A percentile compares a stretch with the other conserved stretches of the same genome.
These are phyloP conservation scores for Acmispon strigosus DNA, from an alignment of 306 rosid genomes.

Conservation along the genomic window DNA sequence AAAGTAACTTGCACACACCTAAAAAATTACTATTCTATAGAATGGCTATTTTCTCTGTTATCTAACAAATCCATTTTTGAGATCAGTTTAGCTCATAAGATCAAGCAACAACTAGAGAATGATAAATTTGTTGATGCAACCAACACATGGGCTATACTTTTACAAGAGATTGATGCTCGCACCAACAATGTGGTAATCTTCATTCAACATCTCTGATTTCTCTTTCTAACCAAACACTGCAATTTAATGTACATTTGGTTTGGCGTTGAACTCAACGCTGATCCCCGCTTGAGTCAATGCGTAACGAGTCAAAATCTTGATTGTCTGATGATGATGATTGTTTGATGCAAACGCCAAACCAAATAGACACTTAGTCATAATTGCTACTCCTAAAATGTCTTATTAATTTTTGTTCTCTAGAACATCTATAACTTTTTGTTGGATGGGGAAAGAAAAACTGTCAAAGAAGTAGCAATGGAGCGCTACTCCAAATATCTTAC, in stretches of 20 bases:
- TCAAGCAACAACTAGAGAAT: conserved; percentile 48
- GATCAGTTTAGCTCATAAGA: conserved; percentile 60
- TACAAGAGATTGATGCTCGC: conserved; percentile 14
- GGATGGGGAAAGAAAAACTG: conserved; percentile 47
- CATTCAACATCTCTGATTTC: background rate
- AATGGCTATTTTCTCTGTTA: background rate
- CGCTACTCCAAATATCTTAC: conserved; percentile 52
- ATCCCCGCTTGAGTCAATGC: too few relatives aligned
- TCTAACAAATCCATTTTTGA: conserved; percentile 17
- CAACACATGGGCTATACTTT: conserved; percentile 51
- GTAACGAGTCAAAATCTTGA: too few relatives aligned
- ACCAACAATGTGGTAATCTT: conserved; percentile 80
- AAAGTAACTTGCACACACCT: background rate
- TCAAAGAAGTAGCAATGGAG: conserved; percentile 17
- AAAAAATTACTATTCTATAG: background rate
- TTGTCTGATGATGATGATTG: too few relatives aligned
- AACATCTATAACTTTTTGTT: conserved; percentile 66
- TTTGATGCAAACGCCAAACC: too few relatives aligned
- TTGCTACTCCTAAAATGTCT: background rate
- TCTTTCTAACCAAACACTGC: background rate
- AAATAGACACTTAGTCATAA: too few relatives aligned
- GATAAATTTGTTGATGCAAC: conserved; percentile 63
- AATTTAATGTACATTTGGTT: background rate
- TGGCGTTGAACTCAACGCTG: too few relatives aligned
- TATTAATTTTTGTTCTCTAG: conserved; percentile 27